Base-by-base conservation (phyloP, 106 monocot species). In the Dioscorea alata region DNA sequence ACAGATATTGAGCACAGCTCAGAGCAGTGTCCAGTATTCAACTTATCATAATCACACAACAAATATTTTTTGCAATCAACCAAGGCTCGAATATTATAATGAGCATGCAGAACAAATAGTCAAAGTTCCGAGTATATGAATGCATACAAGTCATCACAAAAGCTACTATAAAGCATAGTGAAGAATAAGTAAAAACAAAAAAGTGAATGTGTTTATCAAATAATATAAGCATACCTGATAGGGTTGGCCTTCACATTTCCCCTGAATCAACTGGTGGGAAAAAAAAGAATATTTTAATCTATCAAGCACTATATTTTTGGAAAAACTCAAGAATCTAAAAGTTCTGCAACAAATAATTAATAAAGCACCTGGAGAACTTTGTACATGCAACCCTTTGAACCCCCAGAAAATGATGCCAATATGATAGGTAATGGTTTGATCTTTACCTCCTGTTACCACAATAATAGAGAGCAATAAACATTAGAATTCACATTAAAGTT, bases 311-410 rank as follows among this genome's bases (percentile, higher is more conserved):
- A 19, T 4, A 54, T 16, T 16, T 54, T 13, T 54, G 19, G 54
- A 54, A 54, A 13, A 16, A 54, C 9, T 54, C 19, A 6, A 54
- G 2, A 54, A 13, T 54, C 4, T 19, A 54, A 54, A 51, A 17
- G 28, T 17, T 54, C 13, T 18, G 19, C 15, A 54, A 19, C 54
- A 0, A 16, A 54, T 18, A 57, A 65, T 9, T 54, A 57, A 65
- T 9, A 56, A 64, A 20, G 42, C 58, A 95, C 94, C 90, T 95
- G 94, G 35, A 95, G 73, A 83, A 88, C 85, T 63, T 95, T 95
- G 70, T 84, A 88, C 79, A 87, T 84, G 79, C 85, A 95, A 68
- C 83, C 79, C 77, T 91, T 95, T 25, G 90, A 74, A 32, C 88
- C 94, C 14, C 86, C 94, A 68, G 90, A 95, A 71, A 95, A 95